Conservation (phyloP, 2,329 filamentous ascomycete genomes). For the Teratosphaeria nubilosa region DNA sequence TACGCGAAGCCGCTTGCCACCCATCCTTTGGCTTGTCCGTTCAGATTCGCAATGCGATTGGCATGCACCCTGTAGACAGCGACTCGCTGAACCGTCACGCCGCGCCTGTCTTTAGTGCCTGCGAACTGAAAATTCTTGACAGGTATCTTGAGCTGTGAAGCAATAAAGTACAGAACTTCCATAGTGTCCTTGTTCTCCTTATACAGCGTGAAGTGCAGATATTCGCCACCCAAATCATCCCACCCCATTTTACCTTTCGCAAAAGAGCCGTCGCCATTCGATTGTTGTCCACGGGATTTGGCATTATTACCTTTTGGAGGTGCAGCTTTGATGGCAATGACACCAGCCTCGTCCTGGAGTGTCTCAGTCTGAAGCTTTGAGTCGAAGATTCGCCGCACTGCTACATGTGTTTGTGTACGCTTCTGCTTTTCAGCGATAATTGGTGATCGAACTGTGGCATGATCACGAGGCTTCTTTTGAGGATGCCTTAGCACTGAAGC, state of each 20-base stretch:
- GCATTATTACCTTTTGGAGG: conserved; percentile 16
- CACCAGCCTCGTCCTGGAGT: conserved; percentile 56
- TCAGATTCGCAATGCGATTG: conserved; percentile 55
- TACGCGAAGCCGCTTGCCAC: conserved; percentile 66
- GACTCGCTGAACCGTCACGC: conserved; percentile 73
- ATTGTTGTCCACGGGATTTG: conserved; percentile 6
- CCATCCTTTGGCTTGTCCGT: conserved; percentile 50
- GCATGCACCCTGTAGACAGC: conserved; percentile 54
- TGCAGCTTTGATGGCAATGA: conserved; percentile 47
- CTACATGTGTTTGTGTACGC: conserved; percentile 54
- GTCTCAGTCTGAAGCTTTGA: conserved; percentile 69
- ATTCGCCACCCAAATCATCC: conserved; percentile 64
- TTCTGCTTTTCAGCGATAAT: conserved; percentile 50
- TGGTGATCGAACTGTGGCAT: conserved; percentile 43
- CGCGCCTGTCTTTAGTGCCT: conserved; percentile 83
- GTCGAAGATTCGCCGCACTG: conserved; percentile 68
- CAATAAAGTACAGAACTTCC: conserved; percentile 72
- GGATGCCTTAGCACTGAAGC: conserved; percentile 44
- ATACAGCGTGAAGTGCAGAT: conserved; percentile 83
- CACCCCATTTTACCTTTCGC: conserved; percentile 42
- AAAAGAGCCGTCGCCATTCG: conserved; percentile 10
- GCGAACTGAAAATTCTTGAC: conserved; percentile 67
- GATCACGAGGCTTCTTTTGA: conserved; percentile 45
- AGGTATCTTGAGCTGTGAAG: conserved; percentile 59
- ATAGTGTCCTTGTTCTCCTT: conserved; percentile 97